phyloP scores from a whole-genome alignment of 768 basidiomycete genomes.

The Mycena crocata region DNA sequence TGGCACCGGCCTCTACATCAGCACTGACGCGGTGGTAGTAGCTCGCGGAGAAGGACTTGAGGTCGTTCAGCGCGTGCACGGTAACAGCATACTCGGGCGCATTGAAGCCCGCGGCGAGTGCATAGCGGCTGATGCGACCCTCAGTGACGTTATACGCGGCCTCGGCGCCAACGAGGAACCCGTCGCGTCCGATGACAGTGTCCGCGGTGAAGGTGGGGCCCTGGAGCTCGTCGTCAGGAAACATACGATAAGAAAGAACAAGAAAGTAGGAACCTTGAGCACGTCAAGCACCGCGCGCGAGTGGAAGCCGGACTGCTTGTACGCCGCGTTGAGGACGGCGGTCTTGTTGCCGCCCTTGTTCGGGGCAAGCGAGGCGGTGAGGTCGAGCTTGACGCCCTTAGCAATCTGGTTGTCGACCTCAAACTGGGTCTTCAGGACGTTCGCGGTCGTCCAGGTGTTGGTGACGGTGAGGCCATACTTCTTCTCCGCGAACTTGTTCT shows the following conservation, averaged over 20 bases:
- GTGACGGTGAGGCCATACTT: conserved; percentile 95
- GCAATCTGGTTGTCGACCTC: conserved; percentile 98
- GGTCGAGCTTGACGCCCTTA: conserved; percentile 96
- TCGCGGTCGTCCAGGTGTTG: conserved; percentile 94
- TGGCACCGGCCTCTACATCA: conserved; percentile 95
- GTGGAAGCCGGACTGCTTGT: conserved; percentile 98
- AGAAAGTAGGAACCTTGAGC: conserved; percentile 78
- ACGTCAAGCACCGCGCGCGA: conserved; percentile 90
- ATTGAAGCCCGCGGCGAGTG: conserved; percentile 92
- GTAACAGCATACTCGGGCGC: conserved; percentile 97
- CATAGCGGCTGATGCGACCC: conserved; percentile 92
- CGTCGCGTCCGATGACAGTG: conserved; percentile 94
- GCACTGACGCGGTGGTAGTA: conserved; percentile 97
- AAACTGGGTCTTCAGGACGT: conserved; percentile 89
- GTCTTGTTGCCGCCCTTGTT: conserved; percentile 81
- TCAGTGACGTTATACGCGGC: conserved; percentile 96
- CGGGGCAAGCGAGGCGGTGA: conserved; percentile 84
- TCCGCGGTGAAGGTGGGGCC: conserved; percentile 98
- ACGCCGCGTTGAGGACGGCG: conserved; percentile 84
- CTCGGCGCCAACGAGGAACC: conserved; percentile 97
- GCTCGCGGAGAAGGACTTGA: conserved; percentile 92
- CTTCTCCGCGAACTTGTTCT: conserved; percentile 93
- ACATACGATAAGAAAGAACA: conserved; percentile 18
- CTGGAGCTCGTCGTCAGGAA: conserved; percentile 51
- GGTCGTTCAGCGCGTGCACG: conserved; percentile 93